Conservation (phyloP, 192 early-diverging fungal species). For the Backusella circina region DNA sequence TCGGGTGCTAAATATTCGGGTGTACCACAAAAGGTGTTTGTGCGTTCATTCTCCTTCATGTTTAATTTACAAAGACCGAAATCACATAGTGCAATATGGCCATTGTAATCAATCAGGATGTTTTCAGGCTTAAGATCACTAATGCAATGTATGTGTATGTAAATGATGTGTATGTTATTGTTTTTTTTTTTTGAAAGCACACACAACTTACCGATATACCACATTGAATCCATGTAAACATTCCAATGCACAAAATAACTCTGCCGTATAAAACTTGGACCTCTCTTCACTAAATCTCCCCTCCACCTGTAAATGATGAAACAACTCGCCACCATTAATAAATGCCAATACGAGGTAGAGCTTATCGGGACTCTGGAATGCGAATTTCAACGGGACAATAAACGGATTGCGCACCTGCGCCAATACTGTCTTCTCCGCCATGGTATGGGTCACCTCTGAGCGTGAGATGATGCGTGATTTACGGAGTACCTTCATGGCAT, state of each 20-base stretch:
- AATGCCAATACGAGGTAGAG: constrained; percentile 94
- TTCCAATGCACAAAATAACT: constrained; percentile 88
- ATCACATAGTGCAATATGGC: constrained; percentile 93
- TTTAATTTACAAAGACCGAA: constrained; percentile 93
- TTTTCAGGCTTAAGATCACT: constrained; percentile 96
- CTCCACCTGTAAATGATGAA: constrained; percentile 91
- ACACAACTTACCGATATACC: constrained; percentile 62
- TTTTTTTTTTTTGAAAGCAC: not conserved
- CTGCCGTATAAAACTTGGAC: constrained; percentile 91
- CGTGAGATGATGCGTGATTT: constrained; percentile 94
- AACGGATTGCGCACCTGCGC: constrained; percentile 90
- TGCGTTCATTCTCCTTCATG: constrained; percentile 91
- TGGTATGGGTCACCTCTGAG: constrained; percentile 89
- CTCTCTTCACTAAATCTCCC: constrained; percentile 83
- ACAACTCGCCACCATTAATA: constrained; percentile 96
- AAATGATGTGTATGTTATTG: no score
- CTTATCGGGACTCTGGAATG: constrained; percentile 93
- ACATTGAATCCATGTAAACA: constrained; percentile 91
- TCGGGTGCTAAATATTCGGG: constrained; percentile 97
- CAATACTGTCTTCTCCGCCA: constrained; percentile 91
- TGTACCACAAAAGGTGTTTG: constrained; percentile 96
- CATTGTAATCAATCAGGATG: constrained; percentile 89
- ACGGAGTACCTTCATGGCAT: constrained; percentile 94
- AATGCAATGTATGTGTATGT: constrained; percentile 5
- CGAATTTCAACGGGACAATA: constrained; percentile 89